A percentile compares a stretch with the other conserved stretches of the same genome.
These are phyloP conservation scores for Penicillium waksmanii DNA, from an alignment of 495 filamentous ascomycete species.

Conservation along the genomic window DNA sequence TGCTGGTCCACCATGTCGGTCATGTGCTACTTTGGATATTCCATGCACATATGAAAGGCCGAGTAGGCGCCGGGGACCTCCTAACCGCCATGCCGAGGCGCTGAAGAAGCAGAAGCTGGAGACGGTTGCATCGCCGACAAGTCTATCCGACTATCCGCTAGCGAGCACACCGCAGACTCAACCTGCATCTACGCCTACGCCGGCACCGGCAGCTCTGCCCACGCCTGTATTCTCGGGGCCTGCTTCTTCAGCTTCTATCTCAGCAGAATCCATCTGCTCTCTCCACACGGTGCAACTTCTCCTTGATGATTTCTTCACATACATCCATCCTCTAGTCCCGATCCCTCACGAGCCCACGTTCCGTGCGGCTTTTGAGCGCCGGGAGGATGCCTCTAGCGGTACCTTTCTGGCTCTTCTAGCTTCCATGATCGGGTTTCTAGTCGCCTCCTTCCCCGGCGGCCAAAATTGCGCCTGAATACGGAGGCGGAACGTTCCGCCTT, in stretches of 20 bases:
- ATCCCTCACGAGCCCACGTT: slow-evolving; percentile 89
- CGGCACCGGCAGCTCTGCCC: slow-evolving; percentile 26
- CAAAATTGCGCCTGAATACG: slow-evolving; percentile 68
- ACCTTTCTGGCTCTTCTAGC: slow-evolving; percentile 78
- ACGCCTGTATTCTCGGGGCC: not conserved
- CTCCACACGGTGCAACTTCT: slow-evolving; percentile 65
- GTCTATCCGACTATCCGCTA: slow-evolving; percentile 29
- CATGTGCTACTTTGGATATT: slow-evolving; percentile 76
- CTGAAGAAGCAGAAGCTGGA: slow-evolving; percentile 70
- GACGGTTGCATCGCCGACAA: slow-evolving; percentile 32
- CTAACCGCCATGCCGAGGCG: slow-evolving; percentile 82
- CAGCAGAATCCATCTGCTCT: slow-evolving; percentile 77
- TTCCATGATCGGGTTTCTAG: slow-evolving; percentile 77
- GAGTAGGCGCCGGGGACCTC: slow-evolving; percentile 79
- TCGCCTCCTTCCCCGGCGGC: slow-evolving; percentile 80
- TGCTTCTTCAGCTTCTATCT: slow-evolving; percentile 26
- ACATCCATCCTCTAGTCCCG: slow-evolving; percentile 84
- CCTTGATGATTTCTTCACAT: slow-evolving; percentile 87
- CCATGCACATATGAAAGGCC: slow-evolving; percentile 82
- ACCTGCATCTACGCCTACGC: slow-evolving; percentile 12
- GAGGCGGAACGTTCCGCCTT: slow-evolving; percentile 50
- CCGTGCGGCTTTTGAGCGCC: slow-evolving; percentile 65
- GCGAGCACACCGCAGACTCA: slow-evolving; percentile 29
- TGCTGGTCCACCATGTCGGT: slow-evolving; percentile 74
- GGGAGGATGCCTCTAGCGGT: slow-evolving; percentile 69